phyloP scores from a whole-genome alignment of 805 yeast species.

The Kuraishia cidri region DNA sequence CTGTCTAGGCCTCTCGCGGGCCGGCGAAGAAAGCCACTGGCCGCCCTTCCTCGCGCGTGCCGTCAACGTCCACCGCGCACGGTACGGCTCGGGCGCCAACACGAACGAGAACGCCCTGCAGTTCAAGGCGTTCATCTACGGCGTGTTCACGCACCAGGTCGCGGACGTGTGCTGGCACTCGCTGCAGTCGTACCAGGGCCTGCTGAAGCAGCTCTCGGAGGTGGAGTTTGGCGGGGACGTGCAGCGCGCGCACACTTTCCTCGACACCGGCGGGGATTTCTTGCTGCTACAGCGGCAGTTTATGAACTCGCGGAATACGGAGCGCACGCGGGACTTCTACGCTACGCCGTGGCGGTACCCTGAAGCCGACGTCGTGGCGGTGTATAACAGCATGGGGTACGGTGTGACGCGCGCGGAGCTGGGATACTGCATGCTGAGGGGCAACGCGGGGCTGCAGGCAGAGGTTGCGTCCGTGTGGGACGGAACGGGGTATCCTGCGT shows the following conservation, averaged over 20 bases:
- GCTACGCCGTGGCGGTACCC: conserved; percentile 33
- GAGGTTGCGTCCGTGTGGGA: conserved; percentile 23
- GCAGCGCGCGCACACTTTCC: conserved; percentile 38
- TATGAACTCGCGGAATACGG: conserved; percentile 8
- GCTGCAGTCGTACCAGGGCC: conserved; percentile 40
- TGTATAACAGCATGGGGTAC: conserved; percentile 28
- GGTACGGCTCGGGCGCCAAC: conserved; percentile 9
- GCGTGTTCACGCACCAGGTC: conserved; percentile 53
- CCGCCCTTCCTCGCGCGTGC: conserved; percentile 50
- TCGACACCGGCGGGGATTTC: conserved; percentile 63
- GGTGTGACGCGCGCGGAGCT: conserved; percentile 22
- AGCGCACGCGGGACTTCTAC: conserved; percentile 10
- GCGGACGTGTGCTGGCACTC: conserved; percentile 68
- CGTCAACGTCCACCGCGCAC: conserved; percentile 29
- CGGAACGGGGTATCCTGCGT: background rate
- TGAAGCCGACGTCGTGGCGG: conserved; percentile 27
- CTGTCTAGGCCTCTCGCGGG: conserved; percentile 34
- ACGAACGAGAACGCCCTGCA: conserved; percentile 12
- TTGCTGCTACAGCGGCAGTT: conserved; percentile 31
- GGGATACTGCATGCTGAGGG: conserved; percentile 43
- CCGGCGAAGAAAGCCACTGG: conserved; percentile 63
- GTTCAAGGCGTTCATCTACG: conserved; percentile 43
- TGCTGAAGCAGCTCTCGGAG: conserved; percentile 38
- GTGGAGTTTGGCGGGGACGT: conserved; percentile 46
- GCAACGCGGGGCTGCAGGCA: conserved; percentile 38